These are phyloP conservation scores for Fusarium tricinctum DNA, from an alignment of 2,329 filamentous ascomycete genomes.

Conservation along the genomic window DNA sequence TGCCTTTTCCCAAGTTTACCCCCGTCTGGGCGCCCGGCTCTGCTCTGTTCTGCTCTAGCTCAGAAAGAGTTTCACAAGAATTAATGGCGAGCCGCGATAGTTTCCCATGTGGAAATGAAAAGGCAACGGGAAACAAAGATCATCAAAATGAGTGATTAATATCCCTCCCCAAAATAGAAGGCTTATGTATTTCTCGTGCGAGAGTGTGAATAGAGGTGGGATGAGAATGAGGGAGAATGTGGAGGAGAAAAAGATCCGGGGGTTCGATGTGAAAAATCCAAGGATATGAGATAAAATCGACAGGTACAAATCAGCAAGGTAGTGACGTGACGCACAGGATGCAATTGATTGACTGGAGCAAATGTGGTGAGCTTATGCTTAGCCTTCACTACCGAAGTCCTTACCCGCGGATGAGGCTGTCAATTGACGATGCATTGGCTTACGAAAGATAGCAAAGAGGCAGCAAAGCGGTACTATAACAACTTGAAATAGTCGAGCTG, in stretches of 20 bases:
- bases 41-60: constrained; percentile 1
- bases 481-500: constrained; percentile 11
- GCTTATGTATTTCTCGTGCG: neutral
- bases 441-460: constrained; percentile 9
- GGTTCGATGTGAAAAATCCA: constrained; percentile 13
- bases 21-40: constrained; percentile 3
- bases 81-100: constrained; percentile 21
- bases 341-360: constrained; percentile 25
- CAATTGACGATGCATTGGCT: constrained; percentile 1
- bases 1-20: neutral
- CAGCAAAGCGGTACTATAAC: constrained; percentile 2
- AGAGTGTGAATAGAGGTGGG: constrained; percentile 12
- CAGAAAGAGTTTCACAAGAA: constrained; percentile 34
- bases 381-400: constrained; percentile 9
- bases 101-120: constrained; percentile 34
- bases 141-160: neutral
- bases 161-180: constrained; percentile 18
- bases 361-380: constrained; percentile 19
- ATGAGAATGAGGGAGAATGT: constrained; percentile 15
- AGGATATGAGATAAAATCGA: constrained; percentile 21
- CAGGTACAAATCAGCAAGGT: constrained; percentile 15
- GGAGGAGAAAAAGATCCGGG: constrained; percentile 29
- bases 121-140: constrained; percentile 6
- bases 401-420: constrained; percentile 9
- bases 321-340: constrained; percentile 39